These are phyloP conservation scores for Exserohilum rostratum DNA, from an alignment of 2,329 filamentous ascomycete species.

Conservation along the genomic window DNA sequence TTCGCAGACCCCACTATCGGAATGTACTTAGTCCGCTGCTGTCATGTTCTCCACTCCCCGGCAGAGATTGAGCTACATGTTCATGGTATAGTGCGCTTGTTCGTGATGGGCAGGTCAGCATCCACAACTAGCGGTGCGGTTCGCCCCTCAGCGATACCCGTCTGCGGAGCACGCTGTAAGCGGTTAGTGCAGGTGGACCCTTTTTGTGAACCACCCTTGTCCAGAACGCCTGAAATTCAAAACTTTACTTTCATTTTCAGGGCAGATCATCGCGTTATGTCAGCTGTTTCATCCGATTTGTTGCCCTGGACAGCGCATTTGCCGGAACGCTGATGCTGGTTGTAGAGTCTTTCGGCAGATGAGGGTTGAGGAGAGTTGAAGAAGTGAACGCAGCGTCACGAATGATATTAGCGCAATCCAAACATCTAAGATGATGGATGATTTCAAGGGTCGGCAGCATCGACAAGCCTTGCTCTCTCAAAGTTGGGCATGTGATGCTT, in stretches of 20 bases:
- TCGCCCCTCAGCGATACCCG: conserved; percentile 1
- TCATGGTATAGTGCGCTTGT: background rate
- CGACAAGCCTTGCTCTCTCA: no score
- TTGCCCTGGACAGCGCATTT: background rate
- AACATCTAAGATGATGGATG: background rate
- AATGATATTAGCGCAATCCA: background rate
- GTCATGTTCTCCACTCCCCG: background rate
- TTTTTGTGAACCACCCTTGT: background rate
- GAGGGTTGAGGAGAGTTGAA: background rate
- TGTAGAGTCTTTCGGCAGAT: background rate
- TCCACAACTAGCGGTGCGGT: conserved; percentile 1
- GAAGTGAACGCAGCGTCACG: background rate
- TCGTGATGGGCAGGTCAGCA: background rate
- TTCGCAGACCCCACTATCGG: background rate
- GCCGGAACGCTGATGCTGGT: background rate
- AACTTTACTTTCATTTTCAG: background rate
- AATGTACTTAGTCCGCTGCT: background rate
- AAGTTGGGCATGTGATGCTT: background rate
- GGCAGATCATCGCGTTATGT: background rate
- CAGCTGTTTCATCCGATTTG: background rate
- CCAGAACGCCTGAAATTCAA: background rate
- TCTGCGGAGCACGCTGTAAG: background rate
- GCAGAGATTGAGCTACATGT: background rate
- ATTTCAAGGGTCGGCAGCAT: background rate
- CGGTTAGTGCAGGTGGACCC: background rate